phyloP scores from a whole-genome alignment of 495 filamentous ascomycete species.

The Aspergillus cristatus region DNA sequence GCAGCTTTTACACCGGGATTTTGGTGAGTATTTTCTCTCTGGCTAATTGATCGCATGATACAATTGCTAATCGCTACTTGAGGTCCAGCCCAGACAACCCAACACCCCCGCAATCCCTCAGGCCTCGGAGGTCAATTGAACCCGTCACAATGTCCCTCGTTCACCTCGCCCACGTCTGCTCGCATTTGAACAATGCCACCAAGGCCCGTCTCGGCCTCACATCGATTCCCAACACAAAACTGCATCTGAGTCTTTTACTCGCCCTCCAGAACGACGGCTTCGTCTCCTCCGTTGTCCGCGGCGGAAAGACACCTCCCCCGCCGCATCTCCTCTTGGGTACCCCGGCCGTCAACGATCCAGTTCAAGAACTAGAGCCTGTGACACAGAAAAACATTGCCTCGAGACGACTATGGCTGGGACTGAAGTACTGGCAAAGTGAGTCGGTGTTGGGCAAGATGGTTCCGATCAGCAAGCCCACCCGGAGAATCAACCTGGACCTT shows the following conservation, averaged over 20 bases:
- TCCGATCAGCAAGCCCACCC: conserved; percentile 69
- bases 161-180: conserved; percentile 71
- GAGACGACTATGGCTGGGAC: conserved; percentile 77
- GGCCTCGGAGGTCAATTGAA: too few relatives aligned
- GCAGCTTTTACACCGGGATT: too few relatives aligned
- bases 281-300: conserved; percentile 73
- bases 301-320: conserved; percentile 56
- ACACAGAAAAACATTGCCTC: conserved; percentile 71
- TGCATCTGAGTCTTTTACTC: conserved; percentile 66
- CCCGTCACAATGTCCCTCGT: conserved; percentile 67
- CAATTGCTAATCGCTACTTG: too few relatives aligned
- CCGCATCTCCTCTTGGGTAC: conserved; percentile 41
- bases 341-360: conserved; percentile 28
- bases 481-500: conserved; percentile 56
- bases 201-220: conserved; percentile 80
- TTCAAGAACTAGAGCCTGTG: conserved; percentile 41
- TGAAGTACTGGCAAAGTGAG: conserved; percentile 88
- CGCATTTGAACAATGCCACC: conserved; percentile 89
- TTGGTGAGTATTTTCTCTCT: too few relatives aligned
- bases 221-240: conserved; percentile 71
- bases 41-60: too few relatives aligned
- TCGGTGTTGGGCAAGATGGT: conserved; percentile 67
- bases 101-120: too few relatives aligned
- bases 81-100: too few relatives aligned
- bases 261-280: conserved; percentile 77